Base-by-base conservation (phyloP, 768 basidiomycete species). In the Cystobasidium tubakii region DNA sequence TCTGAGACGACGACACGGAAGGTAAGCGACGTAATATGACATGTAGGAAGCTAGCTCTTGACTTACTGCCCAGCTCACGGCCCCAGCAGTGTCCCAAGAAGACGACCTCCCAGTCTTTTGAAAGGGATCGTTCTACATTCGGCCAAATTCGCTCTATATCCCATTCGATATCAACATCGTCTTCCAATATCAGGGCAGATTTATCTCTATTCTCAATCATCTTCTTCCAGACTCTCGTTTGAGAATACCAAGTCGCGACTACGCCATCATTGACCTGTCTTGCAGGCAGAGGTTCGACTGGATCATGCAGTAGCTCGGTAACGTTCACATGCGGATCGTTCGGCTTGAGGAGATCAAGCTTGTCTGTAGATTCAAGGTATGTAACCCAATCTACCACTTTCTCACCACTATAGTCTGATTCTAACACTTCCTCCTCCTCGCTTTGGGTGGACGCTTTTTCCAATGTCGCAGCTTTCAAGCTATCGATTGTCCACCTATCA, bases 91-190 rank as follows among this genome's bases (percentile, higher is more conserved):
- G 79, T 0, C 79, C 79, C 0, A 79, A 46, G 19, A 76, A 46
- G 34, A 72, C 75, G 19, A 73, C 33, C 3, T 78, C 77, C 78
- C 70, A 73, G 42, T 75, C 77, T 9, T 74, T 39, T 12, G 79
- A 75, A 25, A 79, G 27, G 0, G 65, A 21, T 23, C 74, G 50
- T 71, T 75, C 74, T 21, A 79, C 77, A 31, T 76, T 31, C 27
- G 73, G 75, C 79, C 79, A 79, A 66, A 77, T 23, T 23, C 78
- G 10, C 54, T 79, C 78, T 9, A 79, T 60, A 33, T 79, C 78
- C 79, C 79, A 79, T 44, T 79, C 79, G 27, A 77, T 66, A 39
- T 79, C 79, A 23, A 78, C 76, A 33, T 79, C 79, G 65, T 79
- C 79, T 63, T 78, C 78, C 62, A 78, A 72, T 34, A 79, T 66